Conservation (phyloP, 2,329 filamentous ascomycete genomes). For the Graphilbum fragrans region DNA sequence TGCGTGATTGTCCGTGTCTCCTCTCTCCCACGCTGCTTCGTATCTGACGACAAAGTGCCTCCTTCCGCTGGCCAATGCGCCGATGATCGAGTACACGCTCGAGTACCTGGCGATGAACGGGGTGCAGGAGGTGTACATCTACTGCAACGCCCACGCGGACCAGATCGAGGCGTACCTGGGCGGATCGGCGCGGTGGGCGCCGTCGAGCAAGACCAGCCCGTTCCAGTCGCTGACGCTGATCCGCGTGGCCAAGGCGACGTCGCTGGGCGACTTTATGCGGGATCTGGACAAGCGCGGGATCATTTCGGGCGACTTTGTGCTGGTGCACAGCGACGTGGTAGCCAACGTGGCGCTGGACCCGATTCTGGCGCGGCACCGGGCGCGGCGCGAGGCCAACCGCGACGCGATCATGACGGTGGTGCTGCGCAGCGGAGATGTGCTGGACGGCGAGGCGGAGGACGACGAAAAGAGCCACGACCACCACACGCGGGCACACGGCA, state of each 20-base stretch:
- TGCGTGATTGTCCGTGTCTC: slow-evolving; percentile 26
- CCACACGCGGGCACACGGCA: slow-evolving; percentile 62
- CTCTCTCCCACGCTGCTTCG: slow-evolving; percentile 3
- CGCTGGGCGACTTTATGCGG: slow-evolving; percentile 86
- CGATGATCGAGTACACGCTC: slow-evolving; percentile 93
- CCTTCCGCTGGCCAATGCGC: slow-evolving; percentile 82
- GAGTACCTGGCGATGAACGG: slow-evolving; percentile 92
- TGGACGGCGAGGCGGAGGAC: slow-evolving; percentile 58
- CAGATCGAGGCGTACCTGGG: slow-evolving; percentile 80
- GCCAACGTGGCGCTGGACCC: slow-evolving; percentile 78
- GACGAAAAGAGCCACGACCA: slow-evolving; percentile 55
- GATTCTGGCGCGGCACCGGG: slow-evolving; percentile 66
- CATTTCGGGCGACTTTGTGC: slow-evolving; percentile 80
- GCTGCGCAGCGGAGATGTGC: slow-evolving; percentile 40
- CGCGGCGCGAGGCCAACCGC: slow-evolving; percentile 70
- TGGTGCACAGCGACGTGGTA: slow-evolving; percentile 87
- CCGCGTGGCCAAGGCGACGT: slow-evolving; percentile 69
- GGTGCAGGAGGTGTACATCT: slow-evolving; percentile 88
- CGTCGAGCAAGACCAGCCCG: slow-evolving; percentile 39
- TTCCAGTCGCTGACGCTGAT: slow-evolving; percentile 78
- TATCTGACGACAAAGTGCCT: too few species aligned
- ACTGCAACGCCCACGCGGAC: slow-evolving; percentile 77
- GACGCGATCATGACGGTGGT: slow-evolving; percentile 98
- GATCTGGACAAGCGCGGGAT: slow-evolving; percentile 80
- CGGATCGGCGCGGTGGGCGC: slow-evolving; percentile 59